Conservation (phyloP, 2,329 filamentous ascomycete genomes). For the Cladorrhinum sp. region DNA sequence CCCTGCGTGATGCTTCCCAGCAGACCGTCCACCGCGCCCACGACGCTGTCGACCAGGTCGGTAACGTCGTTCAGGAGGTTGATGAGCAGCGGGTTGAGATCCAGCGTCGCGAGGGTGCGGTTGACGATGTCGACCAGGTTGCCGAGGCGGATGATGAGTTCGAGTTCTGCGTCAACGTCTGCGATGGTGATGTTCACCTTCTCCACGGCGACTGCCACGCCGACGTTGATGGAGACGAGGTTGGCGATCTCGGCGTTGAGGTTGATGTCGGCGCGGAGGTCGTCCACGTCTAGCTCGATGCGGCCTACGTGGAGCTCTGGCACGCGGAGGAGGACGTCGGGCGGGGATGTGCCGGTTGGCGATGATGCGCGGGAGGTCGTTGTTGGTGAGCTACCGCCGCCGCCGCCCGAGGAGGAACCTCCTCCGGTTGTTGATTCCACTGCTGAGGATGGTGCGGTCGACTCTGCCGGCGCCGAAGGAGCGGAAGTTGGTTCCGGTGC, state of each 20-base stretch:
- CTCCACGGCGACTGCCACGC: slow-evolving; percentile 47
- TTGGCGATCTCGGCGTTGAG: slow-evolving; percentile 58
- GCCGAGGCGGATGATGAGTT: slow-evolving; percentile 58
- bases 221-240: slow-evolving; percentile 54
- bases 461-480: slow-evolving; percentile 11
- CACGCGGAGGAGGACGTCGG: slow-evolving; percentile 57
- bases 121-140: slow-evolving; percentile 61
- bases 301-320: slow-evolving; percentile 56
- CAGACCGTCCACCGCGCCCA: slow-evolving; percentile 57
- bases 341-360: slow-evolving; percentile 35
- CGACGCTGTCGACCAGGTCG: slow-evolving; percentile 49
- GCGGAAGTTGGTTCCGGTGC: slow-evolving; percentile 24
- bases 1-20: slow-evolving; percentile 58
- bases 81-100: slow-evolving; percentile 60
- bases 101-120: slow-evolving; percentile 56
- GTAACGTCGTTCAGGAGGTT: slow-evolving; percentile 53
- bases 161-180: slow-evolving; percentile 57
- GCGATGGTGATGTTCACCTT: slow-evolving; percentile 60
- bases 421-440: slow-evolving; percentile 14
- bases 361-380: slow-evolving; percentile 16
- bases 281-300: slow-evolving; percentile 60
- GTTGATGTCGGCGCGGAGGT: slow-evolving; percentile 57
- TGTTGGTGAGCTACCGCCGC: slow-evolving; percentile 13
- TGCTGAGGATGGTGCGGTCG: slow-evolving; percentile 20
- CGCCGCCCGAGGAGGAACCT: neutral